Conservation (phyloP, 2,329 filamentous ascomycete species). For the Amauroascus verrucosus region DNA sequence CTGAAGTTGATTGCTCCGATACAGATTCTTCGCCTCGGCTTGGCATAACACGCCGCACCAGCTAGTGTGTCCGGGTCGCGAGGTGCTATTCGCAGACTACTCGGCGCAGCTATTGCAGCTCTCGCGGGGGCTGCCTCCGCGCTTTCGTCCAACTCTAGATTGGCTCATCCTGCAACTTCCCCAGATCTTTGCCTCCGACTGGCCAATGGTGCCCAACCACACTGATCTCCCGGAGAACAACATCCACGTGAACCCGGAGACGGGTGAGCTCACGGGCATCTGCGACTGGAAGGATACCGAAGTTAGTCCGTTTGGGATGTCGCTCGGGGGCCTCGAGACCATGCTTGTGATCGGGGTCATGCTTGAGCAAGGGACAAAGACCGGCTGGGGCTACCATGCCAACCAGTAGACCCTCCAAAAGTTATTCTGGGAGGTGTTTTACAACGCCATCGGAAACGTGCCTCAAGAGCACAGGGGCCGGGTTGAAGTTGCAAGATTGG, state of each 20-base stretch:
- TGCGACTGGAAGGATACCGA: conserved; percentile 1
- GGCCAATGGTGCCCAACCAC: conserved; percentile 4
- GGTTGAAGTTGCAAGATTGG: not conserved
- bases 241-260: not conserved
- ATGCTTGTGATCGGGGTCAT: not conserved
- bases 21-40: not conserved
- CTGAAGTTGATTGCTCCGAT: not conserved
- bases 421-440: not conserved
- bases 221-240: conserved; percentile 2
- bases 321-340: not conserved
- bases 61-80: not conserved
- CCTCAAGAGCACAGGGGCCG: not conserved
- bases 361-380: not conserved
- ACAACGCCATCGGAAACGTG: not conserved
- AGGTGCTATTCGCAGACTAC: not conserved
- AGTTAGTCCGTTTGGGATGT: conserved; percentile 2
- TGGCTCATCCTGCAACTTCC: not conserved
- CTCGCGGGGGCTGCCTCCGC: not conserved
- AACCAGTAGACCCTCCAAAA: not conserved
- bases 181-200: conserved; percentile 9
- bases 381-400: not conserved
- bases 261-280: not conserved
- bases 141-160: not conserved
- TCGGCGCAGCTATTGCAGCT: not conserved
- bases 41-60: not conserved